These are phyloP conservation scores for Drechmeria coniospora DNA, from an alignment of 2,329 filamentous ascomycete genomes.

Conservation along the genomic window DNA sequence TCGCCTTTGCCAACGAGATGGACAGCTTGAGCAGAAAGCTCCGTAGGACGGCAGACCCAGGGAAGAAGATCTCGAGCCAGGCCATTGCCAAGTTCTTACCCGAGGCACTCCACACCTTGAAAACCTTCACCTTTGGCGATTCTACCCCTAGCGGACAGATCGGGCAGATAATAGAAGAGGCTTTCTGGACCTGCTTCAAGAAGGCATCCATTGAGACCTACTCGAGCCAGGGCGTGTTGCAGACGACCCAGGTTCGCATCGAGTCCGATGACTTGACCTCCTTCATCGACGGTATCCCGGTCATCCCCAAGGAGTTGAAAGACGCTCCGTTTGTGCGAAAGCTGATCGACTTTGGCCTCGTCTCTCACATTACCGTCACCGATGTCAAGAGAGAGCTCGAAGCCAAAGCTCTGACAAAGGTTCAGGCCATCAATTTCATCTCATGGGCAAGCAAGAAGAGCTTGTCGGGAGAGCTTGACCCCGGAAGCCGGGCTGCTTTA, in stretches of 20 bases:
- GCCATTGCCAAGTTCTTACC: constrained; percentile 55
- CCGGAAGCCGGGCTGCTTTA: constrained; percentile 48
- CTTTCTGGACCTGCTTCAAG: constrained; percentile 86
- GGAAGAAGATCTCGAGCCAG: constrained; percentile 41
- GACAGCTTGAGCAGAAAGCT: constrained; percentile 51
- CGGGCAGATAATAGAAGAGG: constrained; percentile 78
- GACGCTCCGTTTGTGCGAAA: constrained; percentile 63
- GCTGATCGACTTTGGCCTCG: constrained; percentile 67
- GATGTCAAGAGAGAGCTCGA: constrained; percentile 79
- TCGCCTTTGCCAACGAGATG: constrained; percentile 86
- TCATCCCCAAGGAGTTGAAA: constrained; percentile 64
- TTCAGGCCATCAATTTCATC: constrained; percentile 70
- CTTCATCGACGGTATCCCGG: constrained; percentile 80
- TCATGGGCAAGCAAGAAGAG: constrained; percentile 68
- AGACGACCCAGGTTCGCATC: constrained; percentile 70
- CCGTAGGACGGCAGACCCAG: constrained; percentile 26
- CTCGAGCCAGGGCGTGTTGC: constrained; percentile 73
- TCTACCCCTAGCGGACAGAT: constrained; percentile 80
- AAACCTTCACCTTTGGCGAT: constrained; percentile 76
- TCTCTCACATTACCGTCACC: constrained; percentile 73
- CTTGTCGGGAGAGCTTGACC: constrained; percentile 55
- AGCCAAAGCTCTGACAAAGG: constrained; percentile 61
- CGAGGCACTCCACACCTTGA: constrained; percentile 67
- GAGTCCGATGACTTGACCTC: constrained; percentile 46
- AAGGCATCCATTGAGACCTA: constrained; percentile 74